Evolutionary conservation across 2,329 filamentous ascomycete species (phyloP), one percentile per base, ranked within the genome.

Genomic region (Colletotrichum nymphaeae): DNA sequence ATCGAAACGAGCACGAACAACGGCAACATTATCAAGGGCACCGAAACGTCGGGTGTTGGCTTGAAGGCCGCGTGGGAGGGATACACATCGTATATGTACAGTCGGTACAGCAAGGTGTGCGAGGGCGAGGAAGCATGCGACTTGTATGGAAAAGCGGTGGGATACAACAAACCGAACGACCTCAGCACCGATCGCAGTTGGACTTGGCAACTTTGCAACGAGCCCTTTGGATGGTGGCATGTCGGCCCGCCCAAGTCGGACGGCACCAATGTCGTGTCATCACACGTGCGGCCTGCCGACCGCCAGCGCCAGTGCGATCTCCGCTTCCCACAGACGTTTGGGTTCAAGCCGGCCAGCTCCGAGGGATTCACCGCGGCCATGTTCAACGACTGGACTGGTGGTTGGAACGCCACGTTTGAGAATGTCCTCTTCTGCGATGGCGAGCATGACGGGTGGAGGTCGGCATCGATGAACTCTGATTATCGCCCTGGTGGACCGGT

Each of bases 171-270:
- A 24, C 60, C 67, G 46, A 9, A 62, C 3, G 35, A 62, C 16
- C 66, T 57, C 8, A n/a, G 32, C 4, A 28, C 30, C 32, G 19
- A 52, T 4, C 71, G 67, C 46, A 57, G 37, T 22, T 74, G 69
- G 69, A 19, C 35, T 2, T 74, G 69, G 64, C 64, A 73, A 26
- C 69, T 74, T 26, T 74, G 72, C 55, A 74, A 74, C 65, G 72
- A 73, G 49, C 66, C 71, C 35, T 56, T 73, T 16, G 69, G 69
- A 4, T 73, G 70, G 67, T 73, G 67, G 60, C 71, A 73, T 6
- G 46, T 69, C 2, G 71, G 67, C 1, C 72, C 72, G 32, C 57
- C 56, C 22, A 35, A 53, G 35, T 72, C 72, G 11, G 57, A 74
- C 32, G 68, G 72, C 28, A 74, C 49, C 24, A 63, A 67, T 30